A percentile compares a stretch with the other conserved stretches of the same genome.
These are phyloP conservation scores for Xylaria curta DNA, from an alignment of 495 filamentous ascomycete genomes.

Conservation along the genomic window DNA sequence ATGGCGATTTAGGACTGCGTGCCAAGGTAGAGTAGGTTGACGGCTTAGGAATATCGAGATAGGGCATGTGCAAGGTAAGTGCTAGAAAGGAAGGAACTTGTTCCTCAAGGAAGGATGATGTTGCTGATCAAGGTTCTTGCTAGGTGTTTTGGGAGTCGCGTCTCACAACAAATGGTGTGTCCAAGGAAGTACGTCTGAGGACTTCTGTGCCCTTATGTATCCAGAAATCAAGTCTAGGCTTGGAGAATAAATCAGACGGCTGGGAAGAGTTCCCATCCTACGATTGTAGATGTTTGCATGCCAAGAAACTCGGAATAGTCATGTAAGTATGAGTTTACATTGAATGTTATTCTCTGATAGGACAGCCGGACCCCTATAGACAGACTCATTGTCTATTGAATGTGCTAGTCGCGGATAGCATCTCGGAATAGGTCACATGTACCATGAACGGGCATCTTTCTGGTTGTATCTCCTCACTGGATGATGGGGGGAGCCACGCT, in stretches of 20 bases:
- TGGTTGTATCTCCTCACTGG: neutral
- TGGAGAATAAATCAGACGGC: neutral
- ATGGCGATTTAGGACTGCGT: constrained; percentile 1
- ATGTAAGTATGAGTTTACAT: neutral
- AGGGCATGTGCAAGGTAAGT: constrained; percentile 6
- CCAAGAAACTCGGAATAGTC: neutral
- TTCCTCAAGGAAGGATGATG: constrained; percentile 8
- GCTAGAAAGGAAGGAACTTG: neutral
- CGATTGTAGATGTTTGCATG: neutral
- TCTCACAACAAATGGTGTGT: neutral
- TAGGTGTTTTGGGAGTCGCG: constrained; percentile 16
- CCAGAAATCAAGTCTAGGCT: neutral
- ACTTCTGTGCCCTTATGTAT: neutral
- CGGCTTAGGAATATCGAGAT: neutral
- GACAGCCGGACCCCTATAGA: neutral
- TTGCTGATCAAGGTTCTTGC: neutral
- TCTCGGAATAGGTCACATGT: neutral
- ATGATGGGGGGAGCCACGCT: neutral
- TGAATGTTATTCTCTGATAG: neutral
- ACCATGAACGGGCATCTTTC: neutral
- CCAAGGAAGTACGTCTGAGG: neutral
- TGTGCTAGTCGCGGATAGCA: neutral
- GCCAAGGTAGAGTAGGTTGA: neutral
- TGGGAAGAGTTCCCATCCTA: neutral
- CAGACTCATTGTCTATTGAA: neutral